These are phyloP conservation scores for Ceratocystis harringtonii DNA, from an alignment of 2,329 filamentous ascomycete species.

Conservation along the genomic window DNA sequence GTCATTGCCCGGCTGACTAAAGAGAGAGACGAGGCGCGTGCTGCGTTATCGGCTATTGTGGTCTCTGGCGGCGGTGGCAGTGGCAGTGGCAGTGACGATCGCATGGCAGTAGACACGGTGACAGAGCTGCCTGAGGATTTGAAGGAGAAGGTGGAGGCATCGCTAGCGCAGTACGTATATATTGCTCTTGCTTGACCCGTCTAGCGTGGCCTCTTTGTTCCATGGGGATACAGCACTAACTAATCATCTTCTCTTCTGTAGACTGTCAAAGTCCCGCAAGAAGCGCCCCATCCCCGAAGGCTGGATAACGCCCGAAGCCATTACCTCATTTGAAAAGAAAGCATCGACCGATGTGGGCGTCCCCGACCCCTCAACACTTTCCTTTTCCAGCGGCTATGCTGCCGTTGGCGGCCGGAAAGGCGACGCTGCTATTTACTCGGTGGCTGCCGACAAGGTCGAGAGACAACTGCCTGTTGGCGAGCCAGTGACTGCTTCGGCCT, in stretches of 20 bases:
- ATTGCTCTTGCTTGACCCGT: neutral
- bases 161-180: conserved; percentile 58
- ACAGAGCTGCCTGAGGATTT: conserved; percentile 60
- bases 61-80: conserved; percentile 40
- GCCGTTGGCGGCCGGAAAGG: conserved; percentile 64
- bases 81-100: conserved; percentile 47
- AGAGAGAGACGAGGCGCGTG: conserved; percentile 83
- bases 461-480: conserved; percentile 51
- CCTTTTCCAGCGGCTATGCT: conserved; percentile 45
- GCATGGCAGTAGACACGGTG: conserved; percentile 76
- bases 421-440: conserved; percentile 58
- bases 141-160: conserved; percentile 58
- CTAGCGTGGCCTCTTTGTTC: too few relatives aligned
- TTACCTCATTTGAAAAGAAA: conserved; percentile 37
- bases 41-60: conserved; percentile 73
- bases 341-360: conserved; percentile 35
- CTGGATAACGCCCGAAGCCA: conserved; percentile 64
- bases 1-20: conserved; percentile 84
- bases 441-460: conserved; percentile 52
- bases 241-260: conserved; percentile 24
- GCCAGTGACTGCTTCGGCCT: conserved; percentile 50
- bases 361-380: conserved; percentile 35
- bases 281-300: conserved; percentile 74
- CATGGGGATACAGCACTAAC: neutral
- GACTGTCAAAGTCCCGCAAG: conserved; percentile 73